These are phyloP conservation scores for Rutstroemia sp. DNA, from an alignment of 2,329 filamentous ascomycete genomes.

Conservation along the genomic window DNA sequence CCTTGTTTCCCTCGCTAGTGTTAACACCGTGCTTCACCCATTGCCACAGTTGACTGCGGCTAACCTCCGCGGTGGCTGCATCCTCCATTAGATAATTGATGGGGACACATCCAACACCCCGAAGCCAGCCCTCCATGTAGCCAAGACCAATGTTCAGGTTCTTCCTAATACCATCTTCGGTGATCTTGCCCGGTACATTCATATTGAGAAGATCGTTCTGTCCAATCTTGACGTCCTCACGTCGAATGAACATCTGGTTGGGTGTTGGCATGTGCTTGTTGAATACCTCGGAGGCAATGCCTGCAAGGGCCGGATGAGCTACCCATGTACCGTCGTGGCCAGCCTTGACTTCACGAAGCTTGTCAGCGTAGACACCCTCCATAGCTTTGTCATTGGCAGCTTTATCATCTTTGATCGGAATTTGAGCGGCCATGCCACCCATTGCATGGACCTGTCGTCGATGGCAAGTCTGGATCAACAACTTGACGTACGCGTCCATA, in stretches of 20 bases:
- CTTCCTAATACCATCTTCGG: slow-evolving; percentile 92
- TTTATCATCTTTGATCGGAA: slow-evolving; percentile 93
- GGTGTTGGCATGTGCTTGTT: slow-evolving; percentile 98
- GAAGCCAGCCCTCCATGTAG: slow-evolving; percentile 98
- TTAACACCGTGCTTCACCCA: slow-evolving; percentile 72
- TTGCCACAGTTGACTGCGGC: slow-evolving; percentile 91
- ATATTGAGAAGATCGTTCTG: slow-evolving; percentile 94
- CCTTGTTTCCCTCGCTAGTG: slow-evolving; percentile 81
- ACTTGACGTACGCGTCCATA: slow-evolving; percentile 95
- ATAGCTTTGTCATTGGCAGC: slow-evolving; percentile 90
- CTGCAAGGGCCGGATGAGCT: slow-evolving; percentile 84
- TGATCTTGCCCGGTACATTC: slow-evolving; percentile 89
- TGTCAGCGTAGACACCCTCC: slow-evolving; percentile 87
- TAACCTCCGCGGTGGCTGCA: slow-evolving; percentile 93
- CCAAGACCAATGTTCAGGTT: slow-evolving; percentile 94
- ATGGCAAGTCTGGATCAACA: slow-evolving; percentile 98
- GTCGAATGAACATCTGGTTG: slow-evolving; percentile 87
- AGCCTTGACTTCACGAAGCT: slow-evolving; percentile 89
- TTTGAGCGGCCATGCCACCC: slow-evolving; percentile 98
- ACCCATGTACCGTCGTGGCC: slow-evolving; percentile 98
- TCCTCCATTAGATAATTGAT: slow-evolving; percentile 99
- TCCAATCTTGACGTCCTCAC: slow-evolving; percentile 81
- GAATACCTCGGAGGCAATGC: slow-evolving; percentile 87
- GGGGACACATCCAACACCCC: slow-evolving; percentile 89
- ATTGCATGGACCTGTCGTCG: slow-evolving; percentile 95